phyloP scores from a whole-genome alignment of 106 monocot genomes.

The Dendrobium nobile region DNA sequence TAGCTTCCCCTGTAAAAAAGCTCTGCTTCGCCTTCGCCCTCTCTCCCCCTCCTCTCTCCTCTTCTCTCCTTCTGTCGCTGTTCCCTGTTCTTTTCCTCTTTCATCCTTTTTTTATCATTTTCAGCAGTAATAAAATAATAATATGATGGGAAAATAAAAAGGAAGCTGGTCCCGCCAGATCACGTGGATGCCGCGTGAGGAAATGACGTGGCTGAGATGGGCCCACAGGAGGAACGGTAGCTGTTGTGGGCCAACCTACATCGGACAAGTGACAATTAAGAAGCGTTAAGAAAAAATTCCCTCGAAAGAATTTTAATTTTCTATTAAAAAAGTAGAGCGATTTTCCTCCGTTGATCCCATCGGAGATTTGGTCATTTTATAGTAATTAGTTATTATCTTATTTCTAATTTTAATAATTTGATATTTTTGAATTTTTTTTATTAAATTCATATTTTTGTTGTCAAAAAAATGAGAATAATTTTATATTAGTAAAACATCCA shows the following conservation, averaged over 20 bases:
- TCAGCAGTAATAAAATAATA: background rate
- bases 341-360: too few relatives aligned
- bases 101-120: background rate
- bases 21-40: background rate
- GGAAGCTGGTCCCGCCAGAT: background rate
- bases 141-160: background rate
- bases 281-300: too few relatives aligned
- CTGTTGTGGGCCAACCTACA: background rate
- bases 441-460: too few relatives aligned
- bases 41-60: background rate
- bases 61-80: background rate
- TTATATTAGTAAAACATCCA: too few relatives aligned
- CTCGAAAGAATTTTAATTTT: too few relatives aligned
- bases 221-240: background rate
- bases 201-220: background rate
- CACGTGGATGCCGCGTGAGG: slow-evolving; percentile 1
- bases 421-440: too few relatives aligned
- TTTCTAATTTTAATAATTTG: too few relatives aligned
- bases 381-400: too few relatives aligned
- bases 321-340: too few relatives aligned
- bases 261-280: too few relatives aligned
- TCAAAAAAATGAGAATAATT: too few relatives aligned
- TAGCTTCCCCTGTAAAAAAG: background rate
- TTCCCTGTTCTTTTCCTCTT: background rate
- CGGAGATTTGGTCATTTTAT: too few relatives aligned